A percentile compares a stretch with the other conserved stretches of the same genome.
These are phyloP conservation scores for Oryza nivara DNA, from an alignment of 176 grass and related monocot genomes.

Conservation along the genomic window DNA sequence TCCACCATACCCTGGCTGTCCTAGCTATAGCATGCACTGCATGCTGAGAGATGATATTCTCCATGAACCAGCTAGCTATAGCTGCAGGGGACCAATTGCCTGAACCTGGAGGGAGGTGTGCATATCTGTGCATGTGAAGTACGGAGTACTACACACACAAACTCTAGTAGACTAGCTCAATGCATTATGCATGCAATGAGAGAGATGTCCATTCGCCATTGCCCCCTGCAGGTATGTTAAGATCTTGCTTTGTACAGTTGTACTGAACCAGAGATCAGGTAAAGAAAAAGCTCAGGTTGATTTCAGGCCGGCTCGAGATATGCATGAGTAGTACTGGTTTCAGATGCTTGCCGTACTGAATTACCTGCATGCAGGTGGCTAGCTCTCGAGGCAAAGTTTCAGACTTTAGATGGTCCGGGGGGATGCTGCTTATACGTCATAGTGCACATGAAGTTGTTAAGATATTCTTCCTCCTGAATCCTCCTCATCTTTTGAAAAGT, in stretches of 20 bases:
- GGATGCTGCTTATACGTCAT: not conserved
- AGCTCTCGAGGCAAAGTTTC: constrained; percentile 5
- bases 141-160: not conserved
- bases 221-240: not conserved
- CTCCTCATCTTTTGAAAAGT: constrained; percentile 17
- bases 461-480: not conserved
- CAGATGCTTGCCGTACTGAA: not conserved
- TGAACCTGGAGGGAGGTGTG: not conserved
- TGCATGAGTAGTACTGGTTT: not conserved
- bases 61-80: too few relatives aligned
- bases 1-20: not conserved
- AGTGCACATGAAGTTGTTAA: constrained; percentile 18
- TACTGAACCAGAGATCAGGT: constrained; percentile 13
- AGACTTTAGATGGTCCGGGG: not conserved
- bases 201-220: constrained; percentile 12
- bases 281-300: not conserved
- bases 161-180: too few relatives aligned
- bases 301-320: not conserved
- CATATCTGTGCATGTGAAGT: constrained; percentile 41
- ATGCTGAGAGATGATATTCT: too few relatives aligned
- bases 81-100: constrained; percentile 10
- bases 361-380: too few relatives aligned
- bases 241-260: not conserved
- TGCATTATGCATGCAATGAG: not conserved
- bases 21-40: too few relatives aligned